Base-by-base conservation (phyloP, 805 yeast species). In the Candida tammaniensis region DNA sequence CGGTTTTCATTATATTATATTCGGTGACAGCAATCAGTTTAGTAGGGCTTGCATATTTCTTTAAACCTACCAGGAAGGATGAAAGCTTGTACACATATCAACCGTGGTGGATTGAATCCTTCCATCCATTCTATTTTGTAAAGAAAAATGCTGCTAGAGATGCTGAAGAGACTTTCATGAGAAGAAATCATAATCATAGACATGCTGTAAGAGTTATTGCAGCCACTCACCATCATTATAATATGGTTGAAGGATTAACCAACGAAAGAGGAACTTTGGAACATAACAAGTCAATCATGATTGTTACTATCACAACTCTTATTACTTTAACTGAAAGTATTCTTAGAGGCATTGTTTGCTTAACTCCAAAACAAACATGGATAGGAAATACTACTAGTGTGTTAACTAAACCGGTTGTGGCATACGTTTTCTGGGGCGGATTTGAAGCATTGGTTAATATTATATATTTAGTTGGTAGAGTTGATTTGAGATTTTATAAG, bases 101-200 rank as follows among this genome's bases (percentile, higher is more conserved):
- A 52, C 86, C 93, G 23, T 79, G 80, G 72, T 84, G 91, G 91
- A 78, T 84, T 49, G 78, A 79, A 52, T 69, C 76, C 4, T 81
- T 82, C 44, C 49, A 59, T 15, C 69, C 80, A 12, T 59, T 64
- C 31, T 83, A 82, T 56, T 83, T 68, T 57, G 80, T 79, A 10
- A 65, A 68, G 40, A 70, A 68, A 37, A 67, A 68, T 31, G 76
- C 85, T 1, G 57, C 65, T 7, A 54, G 54, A 24, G 55, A 58
- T 33, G 80, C 78, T n/a, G 73, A 60, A 42, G 61, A 55, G 20
- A 52, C 71, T 0, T 70, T 70, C 39, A 64, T 64, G 57, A 55
- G 56, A 33, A 53, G 75, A 48, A 74, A 70, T 48, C 72, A 72
- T 32, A 57, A 66, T 38, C 69, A 64, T 42, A 45, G 67, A 35